Percentiles rank a stretch among this genome's conserved stretches.
Evolutionary conservation across 441 rosid genomes (phyloP).

Genomic region (Adansonia madagascariensis): DNA sequence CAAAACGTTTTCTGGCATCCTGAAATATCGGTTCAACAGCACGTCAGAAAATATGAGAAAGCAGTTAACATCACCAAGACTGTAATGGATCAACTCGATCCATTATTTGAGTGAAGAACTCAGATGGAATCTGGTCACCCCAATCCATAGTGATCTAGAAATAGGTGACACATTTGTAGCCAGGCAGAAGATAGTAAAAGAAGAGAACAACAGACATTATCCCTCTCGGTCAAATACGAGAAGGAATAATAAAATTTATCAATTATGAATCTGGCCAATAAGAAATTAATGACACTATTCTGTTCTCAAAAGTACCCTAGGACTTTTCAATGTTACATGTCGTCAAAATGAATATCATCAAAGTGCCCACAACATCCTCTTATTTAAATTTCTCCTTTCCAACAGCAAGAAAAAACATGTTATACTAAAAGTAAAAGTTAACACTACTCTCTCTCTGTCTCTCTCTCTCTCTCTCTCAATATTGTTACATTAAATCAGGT

Average conservation of each 20-base stretch:
- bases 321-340: background rate
- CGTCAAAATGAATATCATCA: background rate
- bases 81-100: background rate
- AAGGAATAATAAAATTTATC: background rate
- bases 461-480: background rate
- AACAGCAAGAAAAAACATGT: background rate
- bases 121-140: background rate
- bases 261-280: background rate
- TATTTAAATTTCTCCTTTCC: background rate
- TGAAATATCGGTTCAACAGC: slow-evolving; percentile 35
- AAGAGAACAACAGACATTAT: background rate
- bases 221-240: background rate
- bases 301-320: slow-evolving; percentile 9
- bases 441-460: background rate
- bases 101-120: background rate
- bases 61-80: slow-evolving; percentile 14
- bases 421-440: slow-evolving; percentile 10
- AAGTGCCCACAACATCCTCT: slow-evolving; percentile 3
- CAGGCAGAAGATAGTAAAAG: background rate
- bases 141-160: background rate
- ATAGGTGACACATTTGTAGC: background rate
- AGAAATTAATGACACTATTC: background rate
- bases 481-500: slow-evolving; percentile 9
- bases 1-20: slow-evolving; percentile 98
- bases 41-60: slow-evolving; percentile 4